Percentiles rank a stretch among this genome's conserved stretches.
Conservation (phyloP, 1,284 basidiomycete species). For the Boletus albobrunnescens region DNA sequence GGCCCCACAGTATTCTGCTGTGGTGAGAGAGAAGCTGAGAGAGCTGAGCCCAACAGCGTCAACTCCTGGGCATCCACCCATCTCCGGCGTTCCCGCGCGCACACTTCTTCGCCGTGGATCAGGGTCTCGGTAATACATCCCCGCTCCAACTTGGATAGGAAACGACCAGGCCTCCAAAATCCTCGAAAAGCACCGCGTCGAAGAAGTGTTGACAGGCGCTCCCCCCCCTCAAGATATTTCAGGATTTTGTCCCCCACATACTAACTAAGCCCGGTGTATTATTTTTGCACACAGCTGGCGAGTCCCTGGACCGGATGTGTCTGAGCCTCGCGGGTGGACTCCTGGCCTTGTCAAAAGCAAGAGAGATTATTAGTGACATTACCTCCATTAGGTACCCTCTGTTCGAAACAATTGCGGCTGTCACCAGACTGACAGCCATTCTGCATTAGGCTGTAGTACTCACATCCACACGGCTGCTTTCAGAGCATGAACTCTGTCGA, state of each 20-base stretch:
- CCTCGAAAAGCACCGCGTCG: slow-evolving; percentile 34
- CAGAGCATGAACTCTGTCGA: background rate
- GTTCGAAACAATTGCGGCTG: background rate
- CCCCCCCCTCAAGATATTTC: slow-evolving; percentile 27
- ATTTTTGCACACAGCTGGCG: slow-evolving; percentile 21
- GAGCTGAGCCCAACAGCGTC: background rate
- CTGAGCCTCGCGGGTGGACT: slow-evolving; percentile 19
- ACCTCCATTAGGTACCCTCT: too few relatives aligned
- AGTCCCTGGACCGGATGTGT: background rate
- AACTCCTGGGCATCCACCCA: slow-evolving; percentile 10
- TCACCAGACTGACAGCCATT: background rate
- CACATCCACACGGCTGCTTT: slow-evolving; percentile 3
- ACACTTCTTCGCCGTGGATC: slow-evolving; percentile 30
- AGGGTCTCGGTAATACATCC: slow-evolving; percentile 27
- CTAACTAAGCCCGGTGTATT: slow-evolving; percentile 5
- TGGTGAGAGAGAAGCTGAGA: slow-evolving; percentile 2
- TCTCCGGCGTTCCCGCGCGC: slow-evolving; percentile 29
- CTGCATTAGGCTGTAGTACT: background rate
- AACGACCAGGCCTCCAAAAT: slow-evolving; percentile 14
- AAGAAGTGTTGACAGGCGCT: slow-evolving; percentile 14
- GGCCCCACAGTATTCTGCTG: slow-evolving; percentile 14
- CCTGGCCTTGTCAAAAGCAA: background rate
- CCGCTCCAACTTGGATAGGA: slow-evolving; percentile 10
- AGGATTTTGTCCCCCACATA: slow-evolving; percentile 16
- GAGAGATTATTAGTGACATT: too few relatives aligned